phyloP scores from a whole-genome alignment of 2,329 filamentous ascomycete genomes.

The Aspergillus hortae region DNA sequence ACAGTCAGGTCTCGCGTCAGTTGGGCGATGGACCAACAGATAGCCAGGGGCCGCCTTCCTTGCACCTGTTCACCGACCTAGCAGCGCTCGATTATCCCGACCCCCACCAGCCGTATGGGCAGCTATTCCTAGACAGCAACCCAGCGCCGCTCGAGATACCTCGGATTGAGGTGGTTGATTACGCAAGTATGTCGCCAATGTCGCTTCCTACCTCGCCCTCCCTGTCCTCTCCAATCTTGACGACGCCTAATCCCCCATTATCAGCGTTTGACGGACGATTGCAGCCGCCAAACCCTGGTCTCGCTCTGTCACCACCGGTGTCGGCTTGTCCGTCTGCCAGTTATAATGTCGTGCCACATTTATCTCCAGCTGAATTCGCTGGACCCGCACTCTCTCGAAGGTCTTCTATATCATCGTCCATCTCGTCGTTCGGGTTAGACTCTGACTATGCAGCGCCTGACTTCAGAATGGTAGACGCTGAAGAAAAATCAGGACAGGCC shows the following conservation, averaged over 20 bases:
- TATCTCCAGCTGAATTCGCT: slow-evolving; percentile 3
- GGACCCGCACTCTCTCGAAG: slow-evolving; percentile 6
- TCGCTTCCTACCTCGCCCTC: slow-evolving; percentile 5
- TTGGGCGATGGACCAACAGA: not conserved
- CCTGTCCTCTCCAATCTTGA: not conserved
- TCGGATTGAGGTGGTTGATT: slow-evolving; percentile 12
- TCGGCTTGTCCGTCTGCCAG: slow-evolving; percentile 9
- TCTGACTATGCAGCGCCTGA: not conserved
- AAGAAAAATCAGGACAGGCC: not conserved
- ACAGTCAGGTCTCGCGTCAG: not conserved
- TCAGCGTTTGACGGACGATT: not conserved
- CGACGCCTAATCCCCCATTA: not conserved
- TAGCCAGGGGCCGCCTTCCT: not conserved
- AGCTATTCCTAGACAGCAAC: not conserved
- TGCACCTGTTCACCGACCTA: not conserved
- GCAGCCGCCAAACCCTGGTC: not conserved
- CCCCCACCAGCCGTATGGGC: not conserved
- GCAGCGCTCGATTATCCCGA: not conserved
- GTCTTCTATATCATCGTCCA: slow-evolving; percentile 9
- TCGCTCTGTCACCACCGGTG: slow-evolving; percentile 7
- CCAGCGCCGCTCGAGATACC: slow-evolving; percentile 7
- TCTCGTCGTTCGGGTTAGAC: slow-evolving; percentile 10
- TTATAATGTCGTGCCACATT: not conserved
- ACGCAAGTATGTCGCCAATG: slow-evolving; percentile 2
- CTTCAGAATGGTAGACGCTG: not conserved